Evolutionary conservation across 2,329 filamentous ascomycete genomes (phyloP).

Genomic region (Fusarium sp.): DNA sequence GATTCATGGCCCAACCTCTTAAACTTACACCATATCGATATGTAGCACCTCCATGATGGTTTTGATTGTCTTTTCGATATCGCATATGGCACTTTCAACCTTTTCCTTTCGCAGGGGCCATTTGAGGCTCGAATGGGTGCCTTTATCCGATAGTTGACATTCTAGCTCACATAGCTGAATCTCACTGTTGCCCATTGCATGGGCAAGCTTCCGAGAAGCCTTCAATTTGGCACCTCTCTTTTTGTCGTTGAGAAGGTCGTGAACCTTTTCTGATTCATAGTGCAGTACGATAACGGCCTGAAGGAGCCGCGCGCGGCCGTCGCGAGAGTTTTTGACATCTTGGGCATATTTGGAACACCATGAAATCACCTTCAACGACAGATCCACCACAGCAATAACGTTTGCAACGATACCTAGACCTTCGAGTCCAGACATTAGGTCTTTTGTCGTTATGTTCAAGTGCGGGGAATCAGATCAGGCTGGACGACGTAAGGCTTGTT

Average conservation of each 20-base stretch:
- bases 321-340: conserved; percentile 46
- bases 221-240: not conserved
- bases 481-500: no score
- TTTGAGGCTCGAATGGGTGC: conserved; percentile 36
- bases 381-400: not conserved
- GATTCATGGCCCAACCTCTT: no score
- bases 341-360: conserved; percentile 50
- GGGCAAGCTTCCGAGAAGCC: not conserved
- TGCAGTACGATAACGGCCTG: conserved; percentile 19
- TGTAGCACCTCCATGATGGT: not conserved
- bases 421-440: conserved; percentile 2
- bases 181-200: not conserved
- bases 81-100: not conserved
- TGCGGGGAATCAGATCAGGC: not conserved
- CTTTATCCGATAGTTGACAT: accelerated
- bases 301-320: conserved; percentile 48
- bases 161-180: not conserved
- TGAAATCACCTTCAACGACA: not conserved
- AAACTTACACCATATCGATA: not conserved
- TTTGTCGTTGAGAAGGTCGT: accelerated
- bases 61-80: not conserved
- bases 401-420: not conserved
- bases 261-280: not conserved
- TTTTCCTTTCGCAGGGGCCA: conserved; percentile 10
- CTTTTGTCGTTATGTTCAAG: not conserved